Evolutionary conservation across 495 filamentous ascomycete genomes (phyloP).

Genomic region (Pseudevernia furfuracea): DNA sequence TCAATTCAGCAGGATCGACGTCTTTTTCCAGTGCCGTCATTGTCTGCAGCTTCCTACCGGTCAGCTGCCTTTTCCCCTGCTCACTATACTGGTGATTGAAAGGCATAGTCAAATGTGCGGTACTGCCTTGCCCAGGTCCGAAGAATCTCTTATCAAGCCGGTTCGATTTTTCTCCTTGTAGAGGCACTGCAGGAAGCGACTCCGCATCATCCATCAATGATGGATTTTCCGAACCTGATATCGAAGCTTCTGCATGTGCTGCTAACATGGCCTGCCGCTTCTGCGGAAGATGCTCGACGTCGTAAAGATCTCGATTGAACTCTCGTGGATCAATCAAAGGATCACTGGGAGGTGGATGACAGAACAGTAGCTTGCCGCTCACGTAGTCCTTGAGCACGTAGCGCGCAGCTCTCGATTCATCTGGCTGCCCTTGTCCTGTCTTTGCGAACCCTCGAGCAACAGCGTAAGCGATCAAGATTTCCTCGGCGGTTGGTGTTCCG

Average conservation of each 20-base stretch:
- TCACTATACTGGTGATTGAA: constrained; percentile 83
- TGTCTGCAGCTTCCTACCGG: constrained; percentile 73
- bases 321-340: constrained; percentile 55
- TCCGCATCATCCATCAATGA: constrained; percentile 35
- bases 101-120: constrained; percentile 65
- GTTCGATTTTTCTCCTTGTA: constrained; percentile 59
- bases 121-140: constrained; percentile 49
- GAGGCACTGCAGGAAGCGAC: constrained; percentile 25
- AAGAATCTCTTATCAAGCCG: constrained; percentile 85
- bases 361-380: constrained; percentile 87
- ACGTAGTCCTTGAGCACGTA: constrained; percentile 96
- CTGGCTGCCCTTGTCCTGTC: constrained; percentile 77
- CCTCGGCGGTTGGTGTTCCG: constrained; percentile 78
- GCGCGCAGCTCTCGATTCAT: constrained; percentile 85
- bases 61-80: constrained; percentile 71
- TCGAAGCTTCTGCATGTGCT: constrained; percentile 25
- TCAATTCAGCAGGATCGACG: constrained; percentile 75
- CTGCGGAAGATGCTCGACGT: constrained; percentile 64
- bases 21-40: constrained; percentile 81
- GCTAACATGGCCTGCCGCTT: constrained; percentile 55
- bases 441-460: constrained; percentile 83
- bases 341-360: constrained; percentile 69
- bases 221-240: constrained; percentile 30
- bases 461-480: constrained; percentile 81
- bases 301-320: constrained; percentile 89